Evolutionary conservation across 1,284 basidiomycete species (phyloP).

Genomic region (Naganishia albida): DNA sequence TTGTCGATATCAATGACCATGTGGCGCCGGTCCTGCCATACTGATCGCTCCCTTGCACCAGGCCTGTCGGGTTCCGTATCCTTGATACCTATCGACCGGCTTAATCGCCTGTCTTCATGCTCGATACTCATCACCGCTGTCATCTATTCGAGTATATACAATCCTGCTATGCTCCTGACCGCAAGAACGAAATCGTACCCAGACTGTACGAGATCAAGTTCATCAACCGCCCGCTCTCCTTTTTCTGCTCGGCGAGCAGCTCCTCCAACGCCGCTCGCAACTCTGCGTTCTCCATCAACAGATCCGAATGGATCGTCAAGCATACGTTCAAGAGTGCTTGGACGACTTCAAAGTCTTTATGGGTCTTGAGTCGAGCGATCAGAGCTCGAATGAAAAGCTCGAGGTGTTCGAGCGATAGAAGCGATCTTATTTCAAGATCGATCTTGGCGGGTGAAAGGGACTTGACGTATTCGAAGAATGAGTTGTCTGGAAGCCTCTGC

Average conservation of each 20-base stretch:
- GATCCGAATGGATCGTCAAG: conserved; percentile 79
- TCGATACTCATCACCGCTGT: too few relatives aligned
- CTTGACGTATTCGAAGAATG: conserved; percentile 83
- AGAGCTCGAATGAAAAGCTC: conserved; percentile 74
- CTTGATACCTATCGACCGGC: too few relatives aligned
- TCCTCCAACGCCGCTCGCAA: conserved; percentile 61
- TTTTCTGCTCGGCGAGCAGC: conserved; percentile 65
- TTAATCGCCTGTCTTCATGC: too few relatives aligned
- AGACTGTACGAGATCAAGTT: conserved; percentile 53
- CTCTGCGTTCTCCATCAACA: conserved; percentile 68
- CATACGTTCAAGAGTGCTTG: conserved; percentile 86
- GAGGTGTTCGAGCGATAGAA: conserved; percentile 66
- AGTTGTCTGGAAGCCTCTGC: conserved; percentile 61
- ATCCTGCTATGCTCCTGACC: conserved; percentile 23
- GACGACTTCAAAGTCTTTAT: conserved; percentile 91
- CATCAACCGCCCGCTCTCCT: conserved; percentile 68
- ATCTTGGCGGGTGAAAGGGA: conserved; percentile 84
- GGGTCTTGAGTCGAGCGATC: conserved; percentile 69
- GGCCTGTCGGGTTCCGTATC: too few relatives aligned
- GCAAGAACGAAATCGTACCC: conserved; percentile 52
- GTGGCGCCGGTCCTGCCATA: too few relatives aligned
- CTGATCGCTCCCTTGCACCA: too few relatives aligned
- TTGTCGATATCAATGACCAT: too few relatives aligned
- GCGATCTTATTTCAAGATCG: conserved; percentile 83
- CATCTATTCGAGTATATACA: neutral